Percentiles rank a stretch among this genome's conserved stretches.
These are phyloP conservation scores for Paraphoma chrysanthemicola DNA, from an alignment of 2,329 filamentous ascomycete species.

Conservation along the genomic window DNA sequence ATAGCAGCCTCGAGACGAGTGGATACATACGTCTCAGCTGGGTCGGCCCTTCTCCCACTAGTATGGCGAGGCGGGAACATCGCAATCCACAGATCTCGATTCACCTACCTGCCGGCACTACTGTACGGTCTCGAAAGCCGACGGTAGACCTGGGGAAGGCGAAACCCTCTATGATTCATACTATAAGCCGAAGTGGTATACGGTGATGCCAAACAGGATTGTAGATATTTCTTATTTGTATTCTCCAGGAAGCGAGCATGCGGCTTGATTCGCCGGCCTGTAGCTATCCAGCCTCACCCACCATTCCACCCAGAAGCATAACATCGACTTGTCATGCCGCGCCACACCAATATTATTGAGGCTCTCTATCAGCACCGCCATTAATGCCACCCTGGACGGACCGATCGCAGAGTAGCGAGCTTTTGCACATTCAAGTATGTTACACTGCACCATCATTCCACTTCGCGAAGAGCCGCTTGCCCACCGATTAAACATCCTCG, in stretches of 20 bases:
- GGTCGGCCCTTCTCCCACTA: neutral
- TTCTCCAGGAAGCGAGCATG: neutral
- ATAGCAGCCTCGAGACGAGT: neutral
- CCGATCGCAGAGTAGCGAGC: neutral
- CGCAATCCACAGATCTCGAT: neutral
- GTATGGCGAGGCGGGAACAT: neutral
- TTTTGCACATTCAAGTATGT: constrained; percentile 1
- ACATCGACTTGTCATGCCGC: neutral
- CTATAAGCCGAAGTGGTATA: neutral
- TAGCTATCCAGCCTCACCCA: neutral
- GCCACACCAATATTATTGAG: neutral
- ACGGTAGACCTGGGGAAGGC: neutral
- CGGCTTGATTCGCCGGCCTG: neutral
- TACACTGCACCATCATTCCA: neutral
- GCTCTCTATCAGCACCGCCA: neutral
- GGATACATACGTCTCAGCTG: neutral
- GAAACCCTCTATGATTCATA: neutral
- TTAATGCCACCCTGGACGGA: neutral
- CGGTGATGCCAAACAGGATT: neutral
- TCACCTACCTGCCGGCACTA: neutral
- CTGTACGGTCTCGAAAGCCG: neutral
- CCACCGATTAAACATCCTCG: neutral
- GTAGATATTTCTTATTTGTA: neutral
- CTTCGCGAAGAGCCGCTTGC: too few relatives aligned
- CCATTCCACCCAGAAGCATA: neutral